Evolutionary conservation across 306 rosid genomes (phyloP), one percentile per base, ranked within the genome.

Genomic region (Castanea mollissima): DNA sequence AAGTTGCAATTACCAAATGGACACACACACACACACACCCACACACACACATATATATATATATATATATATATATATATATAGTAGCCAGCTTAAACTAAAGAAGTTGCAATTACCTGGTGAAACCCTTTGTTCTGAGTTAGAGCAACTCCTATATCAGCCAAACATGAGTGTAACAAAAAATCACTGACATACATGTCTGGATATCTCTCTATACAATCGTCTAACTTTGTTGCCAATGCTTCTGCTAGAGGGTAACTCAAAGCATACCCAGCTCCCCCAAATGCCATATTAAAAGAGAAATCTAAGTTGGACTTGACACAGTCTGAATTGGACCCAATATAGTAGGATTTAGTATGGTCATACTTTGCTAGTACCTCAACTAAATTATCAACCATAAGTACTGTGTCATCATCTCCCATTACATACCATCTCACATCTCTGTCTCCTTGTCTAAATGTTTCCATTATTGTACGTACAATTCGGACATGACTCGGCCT

Each of bases 241-340:
- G 74, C 46, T 6, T 79, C 76, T 31, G 65, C 79, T 10, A 88
- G 76, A 5, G 87, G 85, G 59, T 84, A 84, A 49, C 90, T 88
- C 88, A 88, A 60, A 59, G 90, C 90, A 84, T 74, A 79, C 5
- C 87, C 86, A 1, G 76, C 92, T 31, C 92, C 92, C 10, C 92
- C 90, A 54, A 51, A 88, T 1, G 85, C 92, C 92, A 88, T 88
- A 1, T 79, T 83, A 69, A 82, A 84, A 0, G 86, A 72, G 71
- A 82, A 78, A 20, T 75, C 86, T 3, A 31, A 75, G 69, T 85
- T 85, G 0, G 87, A 85, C 55, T 29, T 74, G 5, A 51, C 20
- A 25, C 35, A 21, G 4, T 44, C 76, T 5, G 64, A 73, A 31
- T 49, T 83, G 5, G 81, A 58, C 49, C 91, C 93, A 15, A 89